A percentile compares a stretch with the other conserved stretches of the same genome.
phyloP scores from a whole-genome alignment of 129 eudicot genomes.

The Chrysanthemum seticuspe region DNA sequence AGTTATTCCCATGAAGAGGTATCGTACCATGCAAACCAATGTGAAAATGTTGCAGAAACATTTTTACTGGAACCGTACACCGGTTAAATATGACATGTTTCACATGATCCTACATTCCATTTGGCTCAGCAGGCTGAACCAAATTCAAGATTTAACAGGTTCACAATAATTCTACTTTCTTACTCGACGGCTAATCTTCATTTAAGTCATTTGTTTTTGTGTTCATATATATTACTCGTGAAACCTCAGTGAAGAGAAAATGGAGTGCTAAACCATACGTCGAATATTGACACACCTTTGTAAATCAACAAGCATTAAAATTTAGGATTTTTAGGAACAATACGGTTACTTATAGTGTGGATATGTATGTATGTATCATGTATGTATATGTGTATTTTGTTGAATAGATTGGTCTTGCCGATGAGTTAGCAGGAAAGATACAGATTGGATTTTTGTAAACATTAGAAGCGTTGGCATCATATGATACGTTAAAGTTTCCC shows the following conservation, averaged over 20 bases:
- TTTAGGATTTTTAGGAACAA: neutral
- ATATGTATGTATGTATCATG: neutral
- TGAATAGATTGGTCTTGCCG: slow-evolving; percentile 19
- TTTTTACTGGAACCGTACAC: slow-evolving; percentile 71
- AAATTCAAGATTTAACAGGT: slow-evolving; percentile 37
- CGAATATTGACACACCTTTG: neutral
- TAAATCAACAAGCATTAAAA: neutral
- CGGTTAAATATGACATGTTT: slow-evolving; percentile 74
- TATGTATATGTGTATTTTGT: slow-evolving; percentile 20
- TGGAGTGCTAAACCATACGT: neutral
- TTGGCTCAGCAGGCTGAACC: slow-evolving; percentile 78
- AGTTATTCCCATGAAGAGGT: slow-evolving; percentile 59
- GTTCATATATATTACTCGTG: neutral
- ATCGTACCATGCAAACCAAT: slow-evolving; percentile 65
- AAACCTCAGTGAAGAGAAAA: neutral
- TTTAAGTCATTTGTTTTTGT: too few species aligned
- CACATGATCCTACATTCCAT: slow-evolving; percentile 92
- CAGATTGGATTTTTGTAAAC: neutral
- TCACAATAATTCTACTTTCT: too few species aligned
- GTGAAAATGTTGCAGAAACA: slow-evolving; percentile 86
- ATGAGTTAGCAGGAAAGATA: slow-evolving; percentile 2
- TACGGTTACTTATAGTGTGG: slow-evolving; percentile 10
- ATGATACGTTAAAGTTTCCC: neutral
- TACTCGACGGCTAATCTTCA: too few species aligned
- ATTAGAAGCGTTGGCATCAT: neutral